phyloP scores from a whole-genome alignment of 2,329 filamentous ascomycete genomes.

The Colletotrichum liaoningense region DNA sequence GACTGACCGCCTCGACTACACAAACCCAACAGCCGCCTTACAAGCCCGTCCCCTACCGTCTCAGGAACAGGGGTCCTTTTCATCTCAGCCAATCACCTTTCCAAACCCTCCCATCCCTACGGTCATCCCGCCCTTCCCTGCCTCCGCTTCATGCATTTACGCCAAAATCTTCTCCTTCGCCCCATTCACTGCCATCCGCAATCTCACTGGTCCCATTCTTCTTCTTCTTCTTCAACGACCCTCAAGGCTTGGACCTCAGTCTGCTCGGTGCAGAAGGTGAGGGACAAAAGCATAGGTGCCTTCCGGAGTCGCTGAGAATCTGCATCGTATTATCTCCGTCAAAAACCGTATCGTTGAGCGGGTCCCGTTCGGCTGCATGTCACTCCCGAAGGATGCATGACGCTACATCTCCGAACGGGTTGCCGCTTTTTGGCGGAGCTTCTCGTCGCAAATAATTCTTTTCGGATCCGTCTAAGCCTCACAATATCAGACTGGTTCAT shows the following conservation, averaged over 20 bases:
- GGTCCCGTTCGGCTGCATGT: conserved; percentile 5
- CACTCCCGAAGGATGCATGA: conserved; percentile 11
- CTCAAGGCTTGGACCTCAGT: not conserved
- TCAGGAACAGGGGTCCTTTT: conserved; percentile 23
- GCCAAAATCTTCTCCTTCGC: conserved; percentile 27
- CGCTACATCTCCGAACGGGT: conserved; percentile 9
- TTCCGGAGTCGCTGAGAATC: not conserved
- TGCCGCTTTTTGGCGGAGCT: conserved; percentile 1
- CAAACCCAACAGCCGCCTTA: conserved; percentile 28
- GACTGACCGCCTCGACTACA: conserved; percentile 30
- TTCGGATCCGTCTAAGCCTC: not conserved
- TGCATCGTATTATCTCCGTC: not conserved
- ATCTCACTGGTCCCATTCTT: conserved; percentile 22
- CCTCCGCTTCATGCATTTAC: conserved; percentile 29
- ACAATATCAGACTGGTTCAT: not conserved
- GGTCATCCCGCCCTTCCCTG: conserved; percentile 31
- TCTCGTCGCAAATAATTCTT: not conserved
- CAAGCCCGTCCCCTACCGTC: conserved; percentile 18
- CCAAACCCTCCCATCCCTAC: conserved; percentile 20
- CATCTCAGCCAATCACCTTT: conserved; percentile 16
- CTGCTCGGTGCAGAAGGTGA: not conserved
- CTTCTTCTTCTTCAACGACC: conserved; percentile 4
- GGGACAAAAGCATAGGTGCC: not conserved
- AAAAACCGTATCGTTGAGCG: not conserved
- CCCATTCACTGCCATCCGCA: conserved; percentile 14